Percentiles rank a stretch among this genome's conserved stretches.
phyloP scores from a whole-genome alignment of 2,329 filamentous ascomycete species.

The Colletotrichum truncatum region DNA sequence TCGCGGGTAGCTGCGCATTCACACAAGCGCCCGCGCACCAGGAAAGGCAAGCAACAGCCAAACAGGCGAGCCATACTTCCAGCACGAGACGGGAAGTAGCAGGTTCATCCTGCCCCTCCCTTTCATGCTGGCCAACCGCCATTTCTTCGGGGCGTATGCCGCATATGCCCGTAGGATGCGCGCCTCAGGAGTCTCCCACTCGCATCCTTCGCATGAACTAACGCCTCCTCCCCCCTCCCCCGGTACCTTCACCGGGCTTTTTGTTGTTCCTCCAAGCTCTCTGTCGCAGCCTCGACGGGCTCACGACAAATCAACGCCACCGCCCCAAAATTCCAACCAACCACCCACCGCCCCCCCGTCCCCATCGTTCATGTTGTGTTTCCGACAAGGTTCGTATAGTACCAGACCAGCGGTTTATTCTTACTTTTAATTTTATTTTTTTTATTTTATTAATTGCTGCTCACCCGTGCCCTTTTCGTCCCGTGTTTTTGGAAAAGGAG shows the following conservation, averaged over 20 bases:
- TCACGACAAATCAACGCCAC: constrained; percentile 5
- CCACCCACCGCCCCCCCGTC: background rate
- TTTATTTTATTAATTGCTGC: background rate
- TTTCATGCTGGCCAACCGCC: too few relatives aligned
- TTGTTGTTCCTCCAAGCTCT: background rate
- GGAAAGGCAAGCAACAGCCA: background rate
- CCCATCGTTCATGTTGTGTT: constrained; percentile 26
- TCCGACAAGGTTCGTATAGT: constrained; percentile 24
- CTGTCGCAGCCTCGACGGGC: too few relatives aligned
- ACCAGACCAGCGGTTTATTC: constrained; percentile 21
- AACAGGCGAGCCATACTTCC: background rate
- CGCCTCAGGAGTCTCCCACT: constrained; percentile 6
- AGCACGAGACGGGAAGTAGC: background rate
- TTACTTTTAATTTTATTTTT: background rate
- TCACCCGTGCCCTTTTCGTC: background rate
- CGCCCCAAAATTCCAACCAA: background rate
- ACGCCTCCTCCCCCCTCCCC: too few relatives aligned
- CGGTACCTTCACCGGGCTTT: too few relatives aligned
- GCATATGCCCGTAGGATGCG: too few relatives aligned
- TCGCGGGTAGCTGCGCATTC: background rate
- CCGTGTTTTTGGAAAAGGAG: background rate
- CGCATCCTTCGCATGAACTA: constrained; percentile 6
- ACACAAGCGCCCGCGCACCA: background rate
- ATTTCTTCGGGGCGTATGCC: too few relatives aligned
- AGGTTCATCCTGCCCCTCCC: too few relatives aligned